Percentiles rank a stretch among this genome's conserved stretches.
These are phyloP conservation scores for Aspergillus transmontanensis DNA, from an alignment of 2,329 filamentous ascomycete genomes.

Conservation along the genomic window DNA sequence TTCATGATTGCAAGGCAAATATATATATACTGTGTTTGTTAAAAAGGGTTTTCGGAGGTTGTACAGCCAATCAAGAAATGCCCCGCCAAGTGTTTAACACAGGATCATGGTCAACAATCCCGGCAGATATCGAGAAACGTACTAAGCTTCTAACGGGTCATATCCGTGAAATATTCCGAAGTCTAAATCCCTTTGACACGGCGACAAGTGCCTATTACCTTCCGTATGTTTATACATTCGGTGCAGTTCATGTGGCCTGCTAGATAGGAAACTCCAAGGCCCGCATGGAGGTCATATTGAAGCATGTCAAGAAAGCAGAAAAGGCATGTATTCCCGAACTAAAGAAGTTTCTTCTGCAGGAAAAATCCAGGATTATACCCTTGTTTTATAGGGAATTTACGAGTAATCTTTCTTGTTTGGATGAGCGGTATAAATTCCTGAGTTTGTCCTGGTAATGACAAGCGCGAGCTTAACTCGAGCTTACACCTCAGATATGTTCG, in stretches of 20 bases:
- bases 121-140: background rate
- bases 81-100: background rate
- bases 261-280: background rate
- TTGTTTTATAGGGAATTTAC: background rate
- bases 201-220: background rate
- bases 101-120: background rate
- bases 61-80: background rate
- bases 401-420: too few relatives aligned
- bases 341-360: background rate
- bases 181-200: too few relatives aligned
- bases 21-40: background rate
- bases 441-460: background rate
- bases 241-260: background rate
- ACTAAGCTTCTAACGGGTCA: background rate
- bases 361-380: background rate
- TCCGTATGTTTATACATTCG: background rate
- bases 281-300: background rate
- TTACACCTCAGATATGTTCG: background rate
- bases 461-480: background rate
- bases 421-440: background rate
- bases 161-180: background rate
- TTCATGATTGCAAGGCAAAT: background rate
- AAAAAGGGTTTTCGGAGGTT: background rate
- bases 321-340: background rate
- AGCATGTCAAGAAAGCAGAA: background rate